Base-by-base conservation (phyloP, 805 yeast genomes). In the Lachancea sp. region DNA sequence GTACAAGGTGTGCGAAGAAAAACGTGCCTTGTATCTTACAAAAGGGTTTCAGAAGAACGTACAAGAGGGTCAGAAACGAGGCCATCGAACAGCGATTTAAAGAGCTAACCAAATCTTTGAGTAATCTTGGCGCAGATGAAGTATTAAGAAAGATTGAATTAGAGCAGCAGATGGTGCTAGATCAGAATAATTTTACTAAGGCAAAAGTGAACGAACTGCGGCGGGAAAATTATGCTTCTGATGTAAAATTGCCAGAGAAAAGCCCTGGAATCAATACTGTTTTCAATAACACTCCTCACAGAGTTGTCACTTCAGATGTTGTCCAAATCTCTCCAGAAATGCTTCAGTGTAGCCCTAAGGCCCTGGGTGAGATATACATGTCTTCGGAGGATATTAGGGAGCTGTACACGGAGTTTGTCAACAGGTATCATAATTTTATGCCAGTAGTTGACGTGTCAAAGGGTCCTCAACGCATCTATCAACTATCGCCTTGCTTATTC, bases 11-110 rank as follows among this genome's bases (percentile, higher is more conserved):
- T 60, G 55, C 66, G 8, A 83, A 82, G 57, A 77, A 85, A 54
- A 75, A 77, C 6, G 67, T 83, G 3, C 68, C 68, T 13, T 90
- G 98, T 58, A 74, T 80, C 19, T 62, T 92, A 35, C 79, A 86
- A 52, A 72, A 83, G 12, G 92, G 80, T 51, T 90, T 84, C 61
- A 87, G 89, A 60, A 71, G 98, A 51, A 88, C 96, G 0, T 84
- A 83, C 48, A 92, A 90, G 56, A 69, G 97, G 33, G 94, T 90
- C 12, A 71, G 85, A 44, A 75, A 83, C 32, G 87, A 83, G n/a
- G 83, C 79, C 49, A 69, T 90, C 40, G 97, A 89, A 56, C 75
- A 72, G 49, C 95, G 89, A 58, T 77, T 83, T 46, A 74, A 75
- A 43, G 88, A 80, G 50, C 63, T 86, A 38, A 74, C 83, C 51